Evolutionary conservation across 176 grass and related monocot species (phyloP), one percentile per base, ranked within the genome.

Genomic region (Puccinellia tenuiflora): DNA sequence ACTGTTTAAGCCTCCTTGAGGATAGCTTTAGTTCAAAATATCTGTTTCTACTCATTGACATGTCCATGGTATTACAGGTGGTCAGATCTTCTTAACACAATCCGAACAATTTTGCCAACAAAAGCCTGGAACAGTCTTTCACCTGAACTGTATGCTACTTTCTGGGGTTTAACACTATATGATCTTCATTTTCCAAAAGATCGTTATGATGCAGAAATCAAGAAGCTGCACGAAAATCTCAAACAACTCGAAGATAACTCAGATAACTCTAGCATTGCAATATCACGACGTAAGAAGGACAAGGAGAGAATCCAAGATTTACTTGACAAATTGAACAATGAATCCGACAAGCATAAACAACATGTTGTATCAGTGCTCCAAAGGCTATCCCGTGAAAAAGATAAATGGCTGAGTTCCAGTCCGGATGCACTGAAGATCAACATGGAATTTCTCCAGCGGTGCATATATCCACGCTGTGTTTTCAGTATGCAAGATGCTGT

Each of bases 301-400:
- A 99, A 99, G 84, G 96, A 99, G 85, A 92, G 92, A 38, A 94
- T 99, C 87, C 96, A 99, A 84, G 96, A 99, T 79, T 80, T 99
- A 82, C 86, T 99, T 40, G 96, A 96, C 78, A 96, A 85, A 90
- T 90, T 95, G 76, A 87, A 82, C 63, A 78, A 76, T 81, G 93
- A 99, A 87, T 93, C 92, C 75, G 76, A 90, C 56, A 96, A 92
- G 93, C 96, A 99, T 59, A 85, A 96, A 37, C 89, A 89, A 9
- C 96, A 99, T 28, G 76, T 96, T 76, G 84, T 75, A 62, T 99
- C 96, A 35, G 93, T 99, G 62, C 85, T 66, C 69, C 93, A 88
- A 86, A 93, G 93, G 56, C 91, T 99, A 86, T 53, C 62, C 66
- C 83, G 81, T 81, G 92, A 99, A 85, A 99, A 99, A 91, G 93